Base-by-base conservation (phyloP, 2,329 filamentous ascomycete species). In the Calonectria hongkongensis region DNA sequence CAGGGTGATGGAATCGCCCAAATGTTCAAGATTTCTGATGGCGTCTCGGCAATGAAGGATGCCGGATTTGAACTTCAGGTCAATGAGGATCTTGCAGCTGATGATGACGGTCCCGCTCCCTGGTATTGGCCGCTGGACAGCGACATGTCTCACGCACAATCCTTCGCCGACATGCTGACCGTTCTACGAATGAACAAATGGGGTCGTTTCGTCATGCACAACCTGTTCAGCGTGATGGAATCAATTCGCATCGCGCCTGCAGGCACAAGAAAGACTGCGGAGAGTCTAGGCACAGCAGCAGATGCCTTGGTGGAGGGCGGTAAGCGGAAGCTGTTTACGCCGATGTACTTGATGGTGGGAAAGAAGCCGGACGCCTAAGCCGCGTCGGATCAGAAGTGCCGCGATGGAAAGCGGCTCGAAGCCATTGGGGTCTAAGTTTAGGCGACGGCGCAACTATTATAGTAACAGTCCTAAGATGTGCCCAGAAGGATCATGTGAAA, bases 321-420 rank as follows among this genome's bases (percentile, higher is more conserved):
- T 9, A 91, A 92, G 86, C 88, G 94, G 87, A 94, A 97, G 85
- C 88, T 98, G 51, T 98, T 98, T 86, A 98, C 95, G 3, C 96
- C 96, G 25, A 98, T 98, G 96, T 98, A 97, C 86, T 86, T 98
- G 81, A 97, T 98, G 94, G 91, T 98, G 65, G 95, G 91, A 69
- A 91, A 93, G 85, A 98, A 98, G 88, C 94, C 95, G 1, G 36
- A 60, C 13, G 54, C 54, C 21, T 60, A 18, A 41, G 33, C 36
- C n/a, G 36, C 15, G 54, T 18, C 54, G 54, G 21, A 13, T 18
- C 21, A 27, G 15, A 21, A 41, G 18, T 27, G 54, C 54, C 21
- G 36, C 28, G 36, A 33, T 60, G 36, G 33, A 16, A 39, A 3
- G 9, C 4, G 54, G 54, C 36, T 39, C 21, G 21, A 27, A 28